phyloP scores from a whole-genome alignment of 2,329 filamentous ascomycete genomes.

The Fusarium nanum region DNA sequence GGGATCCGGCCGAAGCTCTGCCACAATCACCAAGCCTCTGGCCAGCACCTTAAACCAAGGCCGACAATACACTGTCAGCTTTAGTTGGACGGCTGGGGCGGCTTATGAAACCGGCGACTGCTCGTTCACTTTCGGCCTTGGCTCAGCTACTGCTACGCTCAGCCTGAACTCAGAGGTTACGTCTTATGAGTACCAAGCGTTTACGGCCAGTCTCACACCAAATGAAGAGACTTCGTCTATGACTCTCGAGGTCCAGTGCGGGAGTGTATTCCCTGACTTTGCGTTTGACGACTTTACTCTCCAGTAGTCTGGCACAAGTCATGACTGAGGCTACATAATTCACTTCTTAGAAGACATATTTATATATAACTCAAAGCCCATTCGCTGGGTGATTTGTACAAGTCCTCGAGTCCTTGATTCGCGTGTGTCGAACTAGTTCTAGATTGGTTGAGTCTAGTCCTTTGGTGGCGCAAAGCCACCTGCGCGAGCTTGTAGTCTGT shows the following conservation, averaged over 20 bases:
- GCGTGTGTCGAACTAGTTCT: too few relatives aligned
- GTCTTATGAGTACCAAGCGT: neutral
- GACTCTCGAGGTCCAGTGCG: neutral
- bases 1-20: neutral
- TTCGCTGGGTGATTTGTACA: too few relatives aligned
- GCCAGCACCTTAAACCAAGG: neutral
- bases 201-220: neutral
- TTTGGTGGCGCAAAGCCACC: too few relatives aligned
- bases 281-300: neutral
- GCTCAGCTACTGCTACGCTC: rapidly evolving
- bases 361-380: too few relatives aligned
- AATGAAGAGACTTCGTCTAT: neutral
- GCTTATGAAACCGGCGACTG: neutral
- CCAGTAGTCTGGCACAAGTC: rapidly evolving
- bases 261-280: neutral
- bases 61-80: neutral
- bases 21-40: conserved; percentile 1
- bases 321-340: rapidly evolving
- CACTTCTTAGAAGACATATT: too few relatives aligned
- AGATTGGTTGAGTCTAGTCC: too few relatives aligned
- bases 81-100: conserved; percentile 6
- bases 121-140: neutral
- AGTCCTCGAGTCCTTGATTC: too few relatives aligned
- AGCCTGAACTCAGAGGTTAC: rapidly evolving
- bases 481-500: too few relatives aligned